Evolutionary conservation across 2,329 filamentous ascomycete genomes (phyloP), one percentile per base, ranked within the genome.

Genomic region (Pseudocercospora fuligena): DNA sequence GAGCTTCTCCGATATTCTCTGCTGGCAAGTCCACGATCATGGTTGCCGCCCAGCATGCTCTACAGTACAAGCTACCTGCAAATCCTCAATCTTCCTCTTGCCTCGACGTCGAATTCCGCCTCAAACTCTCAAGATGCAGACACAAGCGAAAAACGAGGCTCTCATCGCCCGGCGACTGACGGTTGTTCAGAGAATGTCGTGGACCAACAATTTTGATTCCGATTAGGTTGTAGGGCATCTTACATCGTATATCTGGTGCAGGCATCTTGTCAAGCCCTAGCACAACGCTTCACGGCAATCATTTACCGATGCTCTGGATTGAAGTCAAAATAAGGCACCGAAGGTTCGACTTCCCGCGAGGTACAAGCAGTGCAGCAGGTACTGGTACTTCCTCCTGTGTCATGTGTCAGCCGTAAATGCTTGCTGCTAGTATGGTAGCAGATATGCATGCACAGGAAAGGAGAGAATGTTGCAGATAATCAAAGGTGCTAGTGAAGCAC

Each of bases 261-360:
- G 27, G 51, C 51, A 29, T 29, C 19, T 9, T 5, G 9, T 21
- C 23, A 31, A n/a, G 8, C 7, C 54, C 27, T 58, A 1, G 31
- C 54, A 19, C 16, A 5, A 53, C 2, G 60, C 29, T 43, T 66
- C 53, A 59, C 29, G 54, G 54, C 54, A 58, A 36, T 40, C 54
- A 58, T 58, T 33, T 40, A 36, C 54, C 54, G 54, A 58, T 25
- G 54, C 29, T n/a, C 16, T 56, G 25, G 51, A 19, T 49, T 14
- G 46, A 49, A 49, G 46, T 49, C 46, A 49, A 23, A 54, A 27
- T 54, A 54, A 27, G 5, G 51, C 51, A 27, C 51, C 31, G 19
- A 58, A 58, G 54, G 29, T 58, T 58, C 14, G 16, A 21, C 27
- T 40, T 58, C 54, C 27, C n/a, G 31, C 33, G 51, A 25, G 21